Conservation (phyloP, 2,329 filamentous ascomycete genomes). For the Pseudocercospora fijiensis region DNA sequence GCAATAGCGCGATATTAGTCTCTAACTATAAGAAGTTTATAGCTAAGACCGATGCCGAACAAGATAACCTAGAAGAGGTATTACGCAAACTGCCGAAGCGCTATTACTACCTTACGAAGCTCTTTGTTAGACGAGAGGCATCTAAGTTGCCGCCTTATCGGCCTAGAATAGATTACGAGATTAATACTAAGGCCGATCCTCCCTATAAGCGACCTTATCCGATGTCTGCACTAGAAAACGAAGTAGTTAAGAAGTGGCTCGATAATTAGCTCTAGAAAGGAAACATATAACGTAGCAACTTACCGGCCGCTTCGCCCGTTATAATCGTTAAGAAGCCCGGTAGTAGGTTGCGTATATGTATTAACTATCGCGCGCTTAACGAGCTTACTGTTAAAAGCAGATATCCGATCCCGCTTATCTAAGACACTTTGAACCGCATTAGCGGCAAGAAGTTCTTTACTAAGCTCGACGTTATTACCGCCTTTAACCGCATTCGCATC, state of each 20-base stretch:
- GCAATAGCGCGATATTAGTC: not conserved
- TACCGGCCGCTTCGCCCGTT: no score
- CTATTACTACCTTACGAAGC: not conserved
- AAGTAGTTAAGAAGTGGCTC: not conserved
- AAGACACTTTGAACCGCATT: conserved; percentile 4
- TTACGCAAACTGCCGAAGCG: not conserved
- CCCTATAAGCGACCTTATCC: not conserved
- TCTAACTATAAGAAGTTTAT: not conserved
- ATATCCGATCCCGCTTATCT: not conserved
- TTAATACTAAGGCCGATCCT: not conserved
- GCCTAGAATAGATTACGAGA: not conserved
- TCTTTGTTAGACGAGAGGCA: not conserved
- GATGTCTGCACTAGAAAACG: not conserved
- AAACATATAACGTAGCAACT: conserved; percentile 2
- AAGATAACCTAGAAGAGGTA: not conserved
- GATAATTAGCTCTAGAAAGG: not conserved
- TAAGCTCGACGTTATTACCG: not conserved
- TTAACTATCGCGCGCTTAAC: no score
- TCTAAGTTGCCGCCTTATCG: not conserved
- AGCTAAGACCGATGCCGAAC: not conserved
- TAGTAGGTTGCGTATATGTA: not conserved
- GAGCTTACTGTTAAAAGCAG: not conserved
- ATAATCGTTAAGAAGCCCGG: no score
- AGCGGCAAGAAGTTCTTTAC: no score
- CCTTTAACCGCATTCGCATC: not conserved